phyloP scores from a whole-genome alignment of 2,329 filamentous ascomycete species.

The Diaporthe sp. region DNA sequence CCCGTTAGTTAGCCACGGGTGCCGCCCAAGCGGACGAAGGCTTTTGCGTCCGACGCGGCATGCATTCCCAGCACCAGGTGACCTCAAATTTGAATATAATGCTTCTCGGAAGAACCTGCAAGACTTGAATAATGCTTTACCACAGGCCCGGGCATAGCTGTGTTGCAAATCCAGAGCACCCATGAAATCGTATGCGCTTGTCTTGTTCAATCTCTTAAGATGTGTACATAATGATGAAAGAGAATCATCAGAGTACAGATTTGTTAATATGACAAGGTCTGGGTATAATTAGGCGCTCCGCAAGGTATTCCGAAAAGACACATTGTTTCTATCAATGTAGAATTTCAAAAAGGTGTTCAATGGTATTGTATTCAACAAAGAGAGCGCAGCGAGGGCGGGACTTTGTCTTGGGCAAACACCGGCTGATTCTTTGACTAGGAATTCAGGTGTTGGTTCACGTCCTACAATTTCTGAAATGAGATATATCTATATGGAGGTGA shows the following conservation, averaged over 20 bases:
- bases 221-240: too few species aligned
- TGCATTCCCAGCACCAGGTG: constrained; percentile 25
- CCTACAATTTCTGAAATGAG: not conserved
- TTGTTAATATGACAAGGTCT: too few species aligned
- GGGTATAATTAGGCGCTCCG: not conserved
- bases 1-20: constrained; percentile 49
- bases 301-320: too few species aligned
- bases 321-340: not conserved
- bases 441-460: not conserved
- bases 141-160: not conserved
- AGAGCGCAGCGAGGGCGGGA: not conserved
- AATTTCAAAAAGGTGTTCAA: not conserved
- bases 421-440: not conserved
- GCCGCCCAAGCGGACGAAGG: constrained; percentile 51
- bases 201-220: too few species aligned
- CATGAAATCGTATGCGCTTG: too few species aligned
- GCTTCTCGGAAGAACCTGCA: not conserved
- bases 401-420: not conserved
- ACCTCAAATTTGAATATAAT: not conserved
- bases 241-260: too few species aligned
- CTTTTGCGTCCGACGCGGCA: constrained; percentile 47
- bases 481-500: not conserved
- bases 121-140: not conserved
- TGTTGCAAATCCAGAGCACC: too few species aligned
- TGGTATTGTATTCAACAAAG: not conserved